These are phyloP conservation scores for Phytophthora pistaciae DNA, from an alignment of 352 stramenopile species.

Conservation along the genomic window DNA sequence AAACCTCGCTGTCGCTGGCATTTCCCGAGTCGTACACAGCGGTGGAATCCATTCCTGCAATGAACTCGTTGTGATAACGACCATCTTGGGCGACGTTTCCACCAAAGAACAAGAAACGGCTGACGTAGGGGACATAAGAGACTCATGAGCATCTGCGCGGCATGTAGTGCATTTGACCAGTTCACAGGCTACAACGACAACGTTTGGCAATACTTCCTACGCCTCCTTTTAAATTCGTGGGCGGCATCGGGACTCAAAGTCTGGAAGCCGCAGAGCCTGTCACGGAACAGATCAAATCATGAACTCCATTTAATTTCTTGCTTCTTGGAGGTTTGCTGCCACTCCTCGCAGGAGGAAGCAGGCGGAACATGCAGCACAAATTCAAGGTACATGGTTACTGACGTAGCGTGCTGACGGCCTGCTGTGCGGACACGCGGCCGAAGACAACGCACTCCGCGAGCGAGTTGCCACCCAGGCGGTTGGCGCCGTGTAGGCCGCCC, in stretches of 20 bases:
- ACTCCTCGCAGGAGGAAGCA: not conserved
- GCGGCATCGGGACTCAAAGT: slow-evolving; percentile 14
- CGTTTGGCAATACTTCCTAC: not conserved
- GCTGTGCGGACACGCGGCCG: slow-evolving; percentile 79
- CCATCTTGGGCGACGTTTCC: slow-evolving; percentile 33
- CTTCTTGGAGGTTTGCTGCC: slow-evolving; percentile 12
- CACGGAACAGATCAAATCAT: slow-evolving; percentile 16
- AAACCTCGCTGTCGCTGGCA: slow-evolving; percentile 23
- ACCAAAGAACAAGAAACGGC: slow-evolving; percentile 25
- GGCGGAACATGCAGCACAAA: slow-evolving; percentile 12
- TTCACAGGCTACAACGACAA: not conserved
- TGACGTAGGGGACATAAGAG: not conserved
- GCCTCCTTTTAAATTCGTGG: not conserved
- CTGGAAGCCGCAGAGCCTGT: slow-evolving; percentile 22
- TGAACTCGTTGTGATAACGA: slow-evolving; percentile 25
- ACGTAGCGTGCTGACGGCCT: slow-evolving; percentile 47
- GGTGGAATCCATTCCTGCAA: slow-evolving; percentile 31
- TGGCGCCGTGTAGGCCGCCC: slow-evolving; percentile 93
- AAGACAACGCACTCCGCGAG: slow-evolving; percentile 95
- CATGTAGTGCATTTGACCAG: slow-evolving; percentile 1
- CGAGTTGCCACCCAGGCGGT: slow-evolving; percentile 91
- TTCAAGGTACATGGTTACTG: slow-evolving; percentile 35
- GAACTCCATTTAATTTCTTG: slow-evolving; percentile 7
- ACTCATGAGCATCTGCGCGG: not conserved
- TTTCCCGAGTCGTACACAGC: slow-evolving; percentile 22